Conservation (phyloP, 441 rosid species). For the Populus hybrid region DNA sequence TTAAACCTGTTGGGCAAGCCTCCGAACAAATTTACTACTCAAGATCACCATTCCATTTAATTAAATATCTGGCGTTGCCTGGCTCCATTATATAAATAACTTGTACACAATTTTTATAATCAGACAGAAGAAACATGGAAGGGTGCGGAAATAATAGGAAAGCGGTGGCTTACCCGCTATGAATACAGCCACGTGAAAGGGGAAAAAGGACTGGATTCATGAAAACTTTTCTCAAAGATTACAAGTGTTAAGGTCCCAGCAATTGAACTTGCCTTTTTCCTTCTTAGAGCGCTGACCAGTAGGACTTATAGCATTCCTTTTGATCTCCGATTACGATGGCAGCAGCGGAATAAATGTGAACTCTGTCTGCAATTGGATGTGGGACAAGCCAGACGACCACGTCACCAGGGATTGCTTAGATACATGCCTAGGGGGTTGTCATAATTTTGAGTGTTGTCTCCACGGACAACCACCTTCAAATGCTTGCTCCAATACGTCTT, state of each 20-base stretch:
- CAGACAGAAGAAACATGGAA: neutral
- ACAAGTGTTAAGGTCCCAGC: neutral
- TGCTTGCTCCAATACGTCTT: constrained; percentile 90
- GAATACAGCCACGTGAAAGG: constrained; percentile 10
- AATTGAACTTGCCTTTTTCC: constrained; percentile 3
- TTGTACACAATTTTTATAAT: constrained; percentile 12
- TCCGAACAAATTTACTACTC: neutral
- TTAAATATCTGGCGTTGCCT: neutral
- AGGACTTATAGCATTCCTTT: neutral
- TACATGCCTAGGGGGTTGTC: constrained; percentile 26
- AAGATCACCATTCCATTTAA: neutral
- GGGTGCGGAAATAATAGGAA: neutral
- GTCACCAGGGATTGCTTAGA: constrained; percentile 6
- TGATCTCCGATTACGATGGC: constrained; percentile 14
- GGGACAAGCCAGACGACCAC: neutral
- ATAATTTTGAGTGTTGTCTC: constrained; percentile 74
- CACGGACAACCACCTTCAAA: constrained; percentile 97
- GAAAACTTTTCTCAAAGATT: neutral
- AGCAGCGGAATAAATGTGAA: constrained; percentile 1
- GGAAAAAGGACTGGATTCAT: neutral
- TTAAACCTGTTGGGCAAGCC: neutral
- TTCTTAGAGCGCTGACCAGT: neutral
- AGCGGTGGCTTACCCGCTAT: neutral
- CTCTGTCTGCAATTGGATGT: neutral
- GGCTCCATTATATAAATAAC: constrained; percentile 19